phyloP scores from a whole-genome alignment of 345 rosid species.

The Orychophragmus violaceus region DNA sequence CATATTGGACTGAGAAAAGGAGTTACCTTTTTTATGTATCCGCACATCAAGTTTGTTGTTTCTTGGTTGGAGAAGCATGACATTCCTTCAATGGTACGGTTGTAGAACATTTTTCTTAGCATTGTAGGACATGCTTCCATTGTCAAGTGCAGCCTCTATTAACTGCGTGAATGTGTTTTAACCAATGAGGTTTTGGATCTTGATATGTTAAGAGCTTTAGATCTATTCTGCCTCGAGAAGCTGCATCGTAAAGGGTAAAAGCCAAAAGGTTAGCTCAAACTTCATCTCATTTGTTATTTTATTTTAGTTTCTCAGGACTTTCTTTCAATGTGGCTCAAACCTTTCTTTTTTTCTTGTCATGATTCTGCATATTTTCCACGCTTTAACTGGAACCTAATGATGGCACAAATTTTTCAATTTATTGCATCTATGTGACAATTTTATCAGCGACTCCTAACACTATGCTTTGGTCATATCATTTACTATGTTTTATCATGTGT shows the following conservation, averaged over 20 bases:
- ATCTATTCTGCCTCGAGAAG: background rate
- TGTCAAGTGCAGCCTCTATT: background rate
- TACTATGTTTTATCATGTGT: constrained; percentile 10
- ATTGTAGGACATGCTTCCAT: background rate
- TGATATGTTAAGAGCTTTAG: constrained; percentile 5
- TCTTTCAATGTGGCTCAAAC: background rate
- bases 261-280: constrained; percentile 17
- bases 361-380: constrained; percentile 4
- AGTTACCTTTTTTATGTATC: background rate
- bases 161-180: background rate
- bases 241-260: background rate
- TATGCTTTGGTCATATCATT: background rate
- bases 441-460: background rate
- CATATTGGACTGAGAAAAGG: constrained; percentile 8
- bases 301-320: background rate
- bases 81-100: background rate
- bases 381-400: background rate
- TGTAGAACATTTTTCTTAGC: background rate
- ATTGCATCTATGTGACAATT: background rate
- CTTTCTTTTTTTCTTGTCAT: background rate
- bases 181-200: constrained; percentile 7
- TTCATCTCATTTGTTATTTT: background rate
- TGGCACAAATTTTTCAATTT: background rate
- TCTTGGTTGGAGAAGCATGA: constrained; percentile 20
- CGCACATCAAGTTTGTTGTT: constrained; percentile 5